These are phyloP conservation scores for Aquanectria penicillioides DNA, from an alignment of 2,329 filamentous ascomycete species.

Conservation along the genomic window DNA sequence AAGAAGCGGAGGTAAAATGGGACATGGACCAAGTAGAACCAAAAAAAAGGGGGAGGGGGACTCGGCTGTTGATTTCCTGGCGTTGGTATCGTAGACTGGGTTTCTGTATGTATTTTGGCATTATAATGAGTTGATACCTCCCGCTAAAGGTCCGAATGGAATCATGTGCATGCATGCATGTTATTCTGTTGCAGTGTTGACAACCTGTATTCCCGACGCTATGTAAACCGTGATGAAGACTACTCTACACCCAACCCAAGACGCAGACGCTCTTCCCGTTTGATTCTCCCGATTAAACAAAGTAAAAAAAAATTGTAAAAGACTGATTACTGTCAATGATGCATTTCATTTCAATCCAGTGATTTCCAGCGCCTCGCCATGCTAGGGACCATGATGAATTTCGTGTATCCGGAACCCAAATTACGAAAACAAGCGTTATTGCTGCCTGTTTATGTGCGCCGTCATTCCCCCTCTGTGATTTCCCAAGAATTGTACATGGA, in stretches of 20 bases:
- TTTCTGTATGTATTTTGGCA: slow-evolving; percentile 40
- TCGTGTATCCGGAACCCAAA: slow-evolving; percentile 21
- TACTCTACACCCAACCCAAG: slow-evolving; percentile 15
- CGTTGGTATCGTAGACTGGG: slow-evolving; percentile 43
- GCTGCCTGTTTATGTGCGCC: slow-evolving; percentile 19
- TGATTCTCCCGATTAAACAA: slow-evolving; percentile 23
- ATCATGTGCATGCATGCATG: background rate
- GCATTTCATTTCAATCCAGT: slow-evolving; percentile 25
- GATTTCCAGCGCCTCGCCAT: slow-evolving; percentile 40
- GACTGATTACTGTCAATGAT: slow-evolving; percentile 15
- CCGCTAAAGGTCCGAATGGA: background rate
- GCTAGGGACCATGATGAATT: slow-evolving; percentile 35
- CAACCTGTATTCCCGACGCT: slow-evolving; percentile 3
- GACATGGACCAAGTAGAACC: slow-evolving; percentile 12
- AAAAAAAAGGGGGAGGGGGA: slow-evolving; percentile 20
- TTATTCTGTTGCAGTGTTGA: background rate
- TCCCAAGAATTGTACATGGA: slow-evolving; percentile 21
- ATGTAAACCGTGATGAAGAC: slow-evolving; percentile 5
- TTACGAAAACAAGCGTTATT: slow-evolving; percentile 13
- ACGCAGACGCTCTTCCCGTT: background rate
- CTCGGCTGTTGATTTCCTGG: slow-evolving; percentile 34
- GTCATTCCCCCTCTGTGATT: slow-evolving; percentile 6
- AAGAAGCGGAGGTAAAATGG: slow-evolving; percentile 41
- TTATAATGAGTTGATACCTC: slow-evolving; percentile 43
- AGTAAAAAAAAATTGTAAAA: slow-evolving; percentile 15